Evolutionary conservation across 1,284 basidiomycete species (phyloP).

Genomic region (Serendipita sp.): DNA sequence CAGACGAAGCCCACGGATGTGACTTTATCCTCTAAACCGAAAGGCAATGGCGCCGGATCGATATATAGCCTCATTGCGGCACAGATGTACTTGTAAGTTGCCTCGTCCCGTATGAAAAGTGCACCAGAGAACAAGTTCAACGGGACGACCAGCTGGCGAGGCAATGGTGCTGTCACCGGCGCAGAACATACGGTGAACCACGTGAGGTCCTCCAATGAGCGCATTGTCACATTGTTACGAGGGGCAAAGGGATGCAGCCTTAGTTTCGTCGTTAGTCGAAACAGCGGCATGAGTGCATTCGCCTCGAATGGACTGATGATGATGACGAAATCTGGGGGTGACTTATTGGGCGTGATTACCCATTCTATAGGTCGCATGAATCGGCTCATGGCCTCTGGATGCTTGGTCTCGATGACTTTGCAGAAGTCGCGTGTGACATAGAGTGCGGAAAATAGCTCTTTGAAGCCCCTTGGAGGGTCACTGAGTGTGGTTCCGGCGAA

Average conservation of each 20-base stretch:
- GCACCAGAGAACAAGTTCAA: constrained; percentile 33
- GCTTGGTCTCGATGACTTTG: not conserved
- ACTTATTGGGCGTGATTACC: constrained; percentile 12
- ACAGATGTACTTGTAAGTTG: constrained; percentile 23
- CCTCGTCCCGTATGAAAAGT: constrained; percentile 25
- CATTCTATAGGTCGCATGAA: constrained; percentile 33
- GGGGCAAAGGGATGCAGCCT: not conserved
- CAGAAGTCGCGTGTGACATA: constrained; percentile 23
- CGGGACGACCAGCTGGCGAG: constrained; percentile 20
- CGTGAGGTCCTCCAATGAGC: constrained; percentile 27
- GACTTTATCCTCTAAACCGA: not conserved
- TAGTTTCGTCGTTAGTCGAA: not conserved
- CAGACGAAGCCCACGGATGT: not conserved
- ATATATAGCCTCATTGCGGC: constrained; percentile 25
- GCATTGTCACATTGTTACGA: constrained; percentile 14
- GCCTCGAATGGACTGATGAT: constrained; percentile 28
- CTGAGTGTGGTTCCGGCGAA: constrained; percentile 13
- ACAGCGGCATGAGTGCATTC: not conserved
- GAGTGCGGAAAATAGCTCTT: constrained; percentile 12
- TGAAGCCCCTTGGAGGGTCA: not conserved
- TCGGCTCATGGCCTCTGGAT: constrained; percentile 14
- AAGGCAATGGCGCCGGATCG: not conserved
- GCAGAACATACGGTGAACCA: constrained; percentile 24
- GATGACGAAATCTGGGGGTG: constrained; percentile 18
- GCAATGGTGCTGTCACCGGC: constrained; percentile 12